Evolutionary conservation across 1,139 yeast species (phyloP).

Genomic region (Taphrina pruni): DNA sequence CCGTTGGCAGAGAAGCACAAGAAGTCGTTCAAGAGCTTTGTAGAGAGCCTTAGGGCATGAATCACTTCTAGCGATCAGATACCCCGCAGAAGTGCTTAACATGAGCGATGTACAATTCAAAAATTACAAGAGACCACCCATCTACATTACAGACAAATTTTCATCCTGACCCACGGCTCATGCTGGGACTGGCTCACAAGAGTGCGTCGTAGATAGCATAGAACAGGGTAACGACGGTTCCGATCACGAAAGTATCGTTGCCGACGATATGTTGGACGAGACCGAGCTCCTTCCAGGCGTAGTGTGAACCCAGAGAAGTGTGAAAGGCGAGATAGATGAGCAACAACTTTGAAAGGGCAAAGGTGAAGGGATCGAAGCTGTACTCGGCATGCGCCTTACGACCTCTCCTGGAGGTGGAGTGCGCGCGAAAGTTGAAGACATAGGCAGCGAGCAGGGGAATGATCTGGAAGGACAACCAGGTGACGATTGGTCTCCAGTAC

Average conservation of each 20-base stretch:
- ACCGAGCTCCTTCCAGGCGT: conserved; percentile 29
- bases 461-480: conserved; percentile 38
- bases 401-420: conserved; percentile 19
- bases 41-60: conserved; percentile 16
- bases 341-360: conserved; percentile 39
- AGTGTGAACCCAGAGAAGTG: conserved; percentile 19
- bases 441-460: conserved; percentile 36
- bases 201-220: conserved; percentile 42
- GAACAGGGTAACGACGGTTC: conserved; percentile 36
- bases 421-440: conserved; percentile 38
- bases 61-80: not conserved
- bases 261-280: conserved; percentile 31
- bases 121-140: conserved; percentile 7
- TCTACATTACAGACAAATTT: conserved; percentile 3
- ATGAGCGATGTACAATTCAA: conserved; percentile 1
- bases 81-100: not conserved
- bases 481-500: conserved; percentile 41
- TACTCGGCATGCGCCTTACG: conserved; percentile 22
- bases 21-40: conserved; percentile 22
- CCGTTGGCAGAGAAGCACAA: conserved; percentile 38
- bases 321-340: conserved; percentile 39
- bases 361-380: conserved; percentile 41
- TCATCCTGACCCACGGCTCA: too few species aligned
- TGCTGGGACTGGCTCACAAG: not conserved
- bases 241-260: conserved; percentile 37